These are phyloP conservation scores for Pseudoperonospora humuli DNA, from an alignment of 352 stramenopile genomes.

Conservation along the genomic window DNA sequence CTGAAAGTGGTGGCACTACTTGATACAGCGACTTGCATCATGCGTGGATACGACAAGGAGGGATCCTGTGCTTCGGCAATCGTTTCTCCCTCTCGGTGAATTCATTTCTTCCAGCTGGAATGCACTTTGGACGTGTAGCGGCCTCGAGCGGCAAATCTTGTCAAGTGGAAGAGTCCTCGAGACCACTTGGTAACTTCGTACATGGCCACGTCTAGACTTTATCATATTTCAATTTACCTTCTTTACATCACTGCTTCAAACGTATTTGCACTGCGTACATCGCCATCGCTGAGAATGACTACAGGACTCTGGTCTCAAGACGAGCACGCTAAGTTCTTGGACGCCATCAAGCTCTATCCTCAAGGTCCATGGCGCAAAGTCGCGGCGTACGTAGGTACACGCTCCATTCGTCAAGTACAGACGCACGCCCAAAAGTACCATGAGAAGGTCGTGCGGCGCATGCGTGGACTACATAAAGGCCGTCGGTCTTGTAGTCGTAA, in stretches of 20 bases:
- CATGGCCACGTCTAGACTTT: neutral
- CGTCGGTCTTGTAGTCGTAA: slow-evolving; percentile 26
- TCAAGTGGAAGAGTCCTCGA: slow-evolving; percentile 10
- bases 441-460: slow-evolving; percentile 42
- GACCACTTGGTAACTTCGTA: slow-evolving; percentile 5
- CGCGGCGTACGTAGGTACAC: slow-evolving; percentile 33
- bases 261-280: slow-evolving; percentile 24
- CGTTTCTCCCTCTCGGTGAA: slow-evolving; percentile 15
- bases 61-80: slow-evolving; percentile 3
- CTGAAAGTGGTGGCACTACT: slow-evolving; percentile 7
- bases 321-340: slow-evolving; percentile 50
- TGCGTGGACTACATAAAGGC: slow-evolving; percentile 38
- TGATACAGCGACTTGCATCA: slow-evolving; percentile 21
- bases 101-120: slow-evolving; percentile 12
- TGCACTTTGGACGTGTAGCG: slow-evolving; percentile 6
- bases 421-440: slow-evolving; percentile 59
- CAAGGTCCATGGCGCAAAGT: slow-evolving; percentile 37
- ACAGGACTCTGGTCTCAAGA: slow-evolving; percentile 46
- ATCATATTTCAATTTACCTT: slow-evolving; percentile 19
- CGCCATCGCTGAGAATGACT: slow-evolving; percentile 8
- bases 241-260: slow-evolving; percentile 4
- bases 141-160: slow-evolving; percentile 16
- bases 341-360: slow-evolving; percentile 38
- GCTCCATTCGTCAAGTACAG: slow-evolving; percentile 57
- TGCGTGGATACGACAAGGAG: neutral